Percentiles rank a stretch among this genome's conserved stretches.
Conservation (phyloP, 2,329 filamentous ascomycete species). For the Fusarium subglutinans region DNA sequence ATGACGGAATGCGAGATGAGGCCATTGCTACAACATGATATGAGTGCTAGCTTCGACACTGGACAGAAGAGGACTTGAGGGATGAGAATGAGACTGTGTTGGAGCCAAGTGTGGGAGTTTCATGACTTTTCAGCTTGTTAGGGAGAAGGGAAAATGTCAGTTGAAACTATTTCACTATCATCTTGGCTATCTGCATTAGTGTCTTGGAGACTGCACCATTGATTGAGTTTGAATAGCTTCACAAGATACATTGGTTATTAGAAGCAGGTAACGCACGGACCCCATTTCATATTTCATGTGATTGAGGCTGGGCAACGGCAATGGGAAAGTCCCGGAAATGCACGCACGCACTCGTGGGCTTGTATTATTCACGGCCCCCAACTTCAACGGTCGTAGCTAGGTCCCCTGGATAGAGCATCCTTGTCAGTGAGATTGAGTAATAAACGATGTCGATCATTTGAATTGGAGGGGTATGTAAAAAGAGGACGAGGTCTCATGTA, state of each 20-base stretch:
- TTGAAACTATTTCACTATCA: neutral
- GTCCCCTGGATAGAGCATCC: slow-evolving; percentile 11
- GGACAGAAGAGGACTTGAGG: neutral
- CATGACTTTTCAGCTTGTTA: neutral
- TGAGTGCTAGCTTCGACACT: neutral
- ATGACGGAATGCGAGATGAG: neutral
- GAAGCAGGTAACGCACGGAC: slow-evolving; percentile 1
- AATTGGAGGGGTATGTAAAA: slow-evolving; percentile 5
- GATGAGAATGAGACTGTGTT: neutral
- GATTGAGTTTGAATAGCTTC: slow-evolving; percentile 2
- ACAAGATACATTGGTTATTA: neutral
- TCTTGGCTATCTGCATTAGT: neutral
- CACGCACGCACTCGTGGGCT: neutral
- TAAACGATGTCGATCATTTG: slow-evolving; percentile 25
- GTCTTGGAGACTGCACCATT: neutral
- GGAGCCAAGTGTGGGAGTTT: slow-evolving; percentile 14
- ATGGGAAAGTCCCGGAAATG: neutral
- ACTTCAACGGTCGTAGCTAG: slow-evolving; percentile 14
- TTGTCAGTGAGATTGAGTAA: slow-evolving; percentile 18
- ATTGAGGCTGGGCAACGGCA: slow-evolving; percentile 11
- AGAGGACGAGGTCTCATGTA: neutral
- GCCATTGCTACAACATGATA: neutral
- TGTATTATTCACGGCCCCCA: neutral
- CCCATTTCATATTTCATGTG: neutral
- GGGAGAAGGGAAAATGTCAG: neutral